These are phyloP conservation scores for Lactifluus echinatus DNA, from an alignment of 768 basidiomycete genomes.

Conservation along the genomic window DNA sequence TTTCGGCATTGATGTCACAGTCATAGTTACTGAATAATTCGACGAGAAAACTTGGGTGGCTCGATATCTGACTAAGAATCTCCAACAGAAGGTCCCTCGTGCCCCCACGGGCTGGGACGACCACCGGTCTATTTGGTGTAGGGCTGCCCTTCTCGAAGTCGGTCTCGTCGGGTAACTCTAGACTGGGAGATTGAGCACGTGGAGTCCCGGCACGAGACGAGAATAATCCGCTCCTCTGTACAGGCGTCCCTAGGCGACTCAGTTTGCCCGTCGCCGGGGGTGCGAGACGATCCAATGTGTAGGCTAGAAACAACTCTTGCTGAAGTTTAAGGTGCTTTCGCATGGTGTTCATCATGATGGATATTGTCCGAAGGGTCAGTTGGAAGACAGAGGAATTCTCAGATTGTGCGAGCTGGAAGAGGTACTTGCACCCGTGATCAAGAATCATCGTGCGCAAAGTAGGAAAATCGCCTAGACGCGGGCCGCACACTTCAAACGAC, in stretches of 20 bases:
- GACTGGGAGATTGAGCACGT: constrained; percentile 35
- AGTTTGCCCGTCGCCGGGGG: constrained; percentile 35
- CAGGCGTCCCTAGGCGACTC: constrained; percentile 19
- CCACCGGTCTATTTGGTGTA: constrained; percentile 30
- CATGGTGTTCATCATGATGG: constrained; percentile 84
- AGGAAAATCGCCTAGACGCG: constrained; percentile 64
- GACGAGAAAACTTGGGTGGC: constrained; percentile 87
- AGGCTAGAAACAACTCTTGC: constrained; percentile 90
- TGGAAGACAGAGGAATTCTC: constrained; percentile 77
- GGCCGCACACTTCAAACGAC: constrained; percentile 79
- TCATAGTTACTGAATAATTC: constrained; percentile 96
- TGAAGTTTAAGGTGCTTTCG: constrained; percentile 83
- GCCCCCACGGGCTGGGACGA: constrained; percentile 68
- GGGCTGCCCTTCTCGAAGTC: constrained; percentile 43
- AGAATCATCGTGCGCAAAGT: constrained; percentile 69
- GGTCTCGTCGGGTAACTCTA: constrained; percentile 31
- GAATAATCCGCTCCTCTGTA: constrained; percentile 4
- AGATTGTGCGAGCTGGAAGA: constrained; percentile 93
- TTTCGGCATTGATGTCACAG: constrained; percentile 94
- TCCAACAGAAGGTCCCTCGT: constrained; percentile 87
- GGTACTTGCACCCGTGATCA: constrained; percentile 90
- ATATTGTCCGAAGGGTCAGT: constrained; percentile 72
- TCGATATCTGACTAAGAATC: constrained; percentile 70
- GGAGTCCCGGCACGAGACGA: constrained; percentile 25
- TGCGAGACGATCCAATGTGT: constrained; percentile 85